Evolutionary conservation across 2,329 filamentous ascomycete genomes (phyloP).

Genomic region (Colletotrichum filicis): DNA sequence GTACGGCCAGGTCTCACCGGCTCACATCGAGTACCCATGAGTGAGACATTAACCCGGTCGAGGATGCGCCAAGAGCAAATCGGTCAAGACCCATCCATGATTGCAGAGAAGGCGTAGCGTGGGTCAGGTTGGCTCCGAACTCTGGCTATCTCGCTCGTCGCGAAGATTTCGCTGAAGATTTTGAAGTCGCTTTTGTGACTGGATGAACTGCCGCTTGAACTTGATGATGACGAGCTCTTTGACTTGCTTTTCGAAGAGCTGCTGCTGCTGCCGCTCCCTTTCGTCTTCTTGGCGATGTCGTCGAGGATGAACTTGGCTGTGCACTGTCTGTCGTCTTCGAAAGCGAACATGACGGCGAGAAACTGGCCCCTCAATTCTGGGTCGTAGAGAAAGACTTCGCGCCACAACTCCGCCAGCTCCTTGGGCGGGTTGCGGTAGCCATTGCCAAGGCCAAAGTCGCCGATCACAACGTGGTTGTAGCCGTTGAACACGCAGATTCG

Average conservation of each 20-base stretch:
- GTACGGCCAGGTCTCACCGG: constrained; percentile 24
- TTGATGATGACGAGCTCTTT: constrained; percentile 42
- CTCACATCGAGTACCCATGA: constrained; percentile 1
- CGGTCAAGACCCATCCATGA: constrained; percentile 35
- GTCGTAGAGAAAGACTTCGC: constrained; percentile 72
- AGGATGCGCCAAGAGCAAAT: constrained; percentile 8
- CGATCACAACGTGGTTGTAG: constrained; percentile 68
- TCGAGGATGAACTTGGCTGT: constrained; percentile 64
- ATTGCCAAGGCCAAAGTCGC: constrained; percentile 74
- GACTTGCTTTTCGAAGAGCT: constrained; percentile 47
- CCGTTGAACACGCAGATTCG: constrained; percentile 73
- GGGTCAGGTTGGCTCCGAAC: constrained; percentile 64
- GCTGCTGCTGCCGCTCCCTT: constrained; percentile 38
- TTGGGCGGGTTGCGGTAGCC: constrained; percentile 72
- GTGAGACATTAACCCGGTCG: constrained; percentile 18
- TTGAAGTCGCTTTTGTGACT: constrained; percentile 55
- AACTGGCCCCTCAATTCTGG: constrained; percentile 72
- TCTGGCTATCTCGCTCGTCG: constrained; percentile 58
- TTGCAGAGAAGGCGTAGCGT: constrained; percentile 53
- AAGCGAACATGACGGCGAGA: constrained; percentile 70
- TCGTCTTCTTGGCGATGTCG: constrained; percentile 64
- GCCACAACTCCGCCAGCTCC: constrained; percentile 74
- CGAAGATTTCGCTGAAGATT: constrained; percentile 66
- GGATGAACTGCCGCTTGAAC: constrained; percentile 42
- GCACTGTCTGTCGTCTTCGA: constrained; percentile 67